Percentiles rank a stretch among this genome's conserved stretches.
These are phyloP conservation scores for Candida albicans DNA, from an alignment of 1,139 yeast species.

Conservation along the genomic window DNA sequence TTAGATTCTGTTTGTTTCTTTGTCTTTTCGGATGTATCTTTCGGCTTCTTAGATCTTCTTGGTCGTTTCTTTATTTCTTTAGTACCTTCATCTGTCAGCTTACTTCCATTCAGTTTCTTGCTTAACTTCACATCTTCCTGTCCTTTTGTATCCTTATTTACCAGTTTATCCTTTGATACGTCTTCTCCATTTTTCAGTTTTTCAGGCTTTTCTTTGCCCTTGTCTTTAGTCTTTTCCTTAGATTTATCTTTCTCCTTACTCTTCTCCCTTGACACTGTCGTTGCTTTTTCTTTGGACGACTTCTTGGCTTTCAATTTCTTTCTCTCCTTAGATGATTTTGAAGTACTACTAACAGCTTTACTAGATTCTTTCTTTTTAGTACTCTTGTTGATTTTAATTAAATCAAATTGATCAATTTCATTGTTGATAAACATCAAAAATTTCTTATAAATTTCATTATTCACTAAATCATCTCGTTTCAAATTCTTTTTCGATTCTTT, in stretches of 20 bases:
- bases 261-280: neutral
- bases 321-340: neutral
- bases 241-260: neutral
- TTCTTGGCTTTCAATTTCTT: neutral
- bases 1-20: neutral
- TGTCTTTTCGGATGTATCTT: neutral
- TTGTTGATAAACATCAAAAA: conserved; percentile 12
- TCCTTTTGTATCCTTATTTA: too few relatives aligned
- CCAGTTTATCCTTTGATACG: neutral
- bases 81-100: neutral
- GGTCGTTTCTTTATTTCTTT: neutral
- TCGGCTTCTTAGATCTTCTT: neutral
- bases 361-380: conserved; percentile 3
- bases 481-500: conserved; percentile 5
- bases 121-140: too few relatives aligned
- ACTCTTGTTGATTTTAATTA: conserved; percentile 12
- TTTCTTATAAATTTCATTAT: conserved; percentile 15
- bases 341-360: neutral
- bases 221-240: neutral
- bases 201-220: neutral
- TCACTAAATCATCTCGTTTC: conserved; percentile 15
- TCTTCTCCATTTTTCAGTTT: neutral
- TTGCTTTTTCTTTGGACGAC: neutral
- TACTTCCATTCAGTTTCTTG: neutral
- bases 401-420: conserved; percentile 15